Percentiles rank a stretch among this genome's conserved stretches.
Evolutionary conservation across 805 yeast species (phyloP).

Genomic region (Isabelozyma pseudorhagii): DNA sequence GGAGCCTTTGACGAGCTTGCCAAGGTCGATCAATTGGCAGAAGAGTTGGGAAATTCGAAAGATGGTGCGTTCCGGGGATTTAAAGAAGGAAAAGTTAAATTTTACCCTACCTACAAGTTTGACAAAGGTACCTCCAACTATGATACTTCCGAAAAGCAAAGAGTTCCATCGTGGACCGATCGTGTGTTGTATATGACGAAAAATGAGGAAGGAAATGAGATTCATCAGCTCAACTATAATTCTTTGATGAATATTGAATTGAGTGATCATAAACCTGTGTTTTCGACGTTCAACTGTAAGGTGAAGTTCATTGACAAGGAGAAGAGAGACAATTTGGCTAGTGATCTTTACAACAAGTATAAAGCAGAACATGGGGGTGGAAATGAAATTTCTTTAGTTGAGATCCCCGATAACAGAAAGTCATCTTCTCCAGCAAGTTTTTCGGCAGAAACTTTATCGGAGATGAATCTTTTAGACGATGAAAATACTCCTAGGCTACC

Average conservation of each 20-base stretch:
- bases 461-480: conserved; percentile 34
- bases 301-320: conserved; percentile 62
- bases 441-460: conserved; percentile 27
- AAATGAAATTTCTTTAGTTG: conserved; percentile 9
- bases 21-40: conserved; percentile 73
- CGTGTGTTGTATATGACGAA: conserved; percentile 68
- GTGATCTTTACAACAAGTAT: conserved; percentile 24
- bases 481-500: conserved; percentile 22
- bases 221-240: conserved; percentile 60
- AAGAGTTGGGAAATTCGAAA: conserved; percentile 60
- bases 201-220: conserved; percentile 12
- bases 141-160: conserved; percentile 87
- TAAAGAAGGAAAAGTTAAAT: conserved; percentile 71
- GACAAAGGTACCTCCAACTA: conserved; percentile 79
- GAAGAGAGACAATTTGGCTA: conserved; percentile 25
- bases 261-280: conserved; percentile 94
- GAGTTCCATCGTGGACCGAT: conserved; percentile 97
- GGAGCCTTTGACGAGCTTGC: conserved; percentile 51
- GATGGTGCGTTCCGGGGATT: conserved; percentile 74
- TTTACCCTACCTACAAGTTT: conserved; percentile 89
- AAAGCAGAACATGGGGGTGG: conserved; percentile 24
- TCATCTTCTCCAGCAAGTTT: conserved; percentile 12
- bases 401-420: conserved; percentile 2
- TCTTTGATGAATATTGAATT: conserved; percentile 55
- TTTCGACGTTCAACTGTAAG: conserved; percentile 64